Evolutionary conservation across 2,329 filamentous ascomycete species (phyloP).

Genomic region (Chaetomium sp.): DNA sequence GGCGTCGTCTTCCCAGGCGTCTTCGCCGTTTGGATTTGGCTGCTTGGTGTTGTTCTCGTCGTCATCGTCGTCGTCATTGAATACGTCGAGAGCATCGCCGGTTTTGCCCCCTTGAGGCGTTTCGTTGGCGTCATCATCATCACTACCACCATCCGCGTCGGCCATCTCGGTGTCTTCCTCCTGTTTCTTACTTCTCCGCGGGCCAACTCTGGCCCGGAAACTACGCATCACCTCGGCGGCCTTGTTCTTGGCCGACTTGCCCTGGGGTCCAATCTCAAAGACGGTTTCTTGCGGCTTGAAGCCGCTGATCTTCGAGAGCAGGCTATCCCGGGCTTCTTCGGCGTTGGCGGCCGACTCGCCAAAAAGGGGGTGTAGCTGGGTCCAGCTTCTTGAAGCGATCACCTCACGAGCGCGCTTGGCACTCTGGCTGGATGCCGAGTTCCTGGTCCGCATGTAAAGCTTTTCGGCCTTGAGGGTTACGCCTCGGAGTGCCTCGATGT

Average conservation of each 20-base stretch:
- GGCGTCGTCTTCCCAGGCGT: conserved; percentile 34
- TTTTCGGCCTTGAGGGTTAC: conserved; percentile 87
- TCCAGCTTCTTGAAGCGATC: conserved; percentile 62
- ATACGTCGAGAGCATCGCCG: conserved; percentile 14
- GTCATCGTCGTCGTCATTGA: conserved; percentile 21
- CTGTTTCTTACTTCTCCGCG: conserved; percentile 38
- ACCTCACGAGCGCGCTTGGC: conserved; percentile 80
- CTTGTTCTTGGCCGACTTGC: conserved; percentile 54
- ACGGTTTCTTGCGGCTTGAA: conserved; percentile 90
- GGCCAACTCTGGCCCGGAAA: conserved; percentile 62
- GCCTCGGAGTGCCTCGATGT: conserved; percentile 61
- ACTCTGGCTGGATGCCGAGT: conserved; percentile 83
- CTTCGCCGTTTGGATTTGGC: conserved; percentile 32
- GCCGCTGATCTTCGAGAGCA: conserved; percentile 81
- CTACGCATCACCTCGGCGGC: conserved; percentile 71
- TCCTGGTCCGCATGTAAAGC: conserved; percentile 82
- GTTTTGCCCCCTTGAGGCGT: conserved; percentile 29
- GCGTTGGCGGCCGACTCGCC: conserved; percentile 57
- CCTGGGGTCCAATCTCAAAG: conserved; percentile 76
- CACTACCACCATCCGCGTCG: conserved; percentile 24
- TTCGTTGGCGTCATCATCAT: conserved; percentile 10
- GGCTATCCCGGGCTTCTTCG: conserved; percentile 70
- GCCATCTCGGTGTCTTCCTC: conserved; percentile 27
- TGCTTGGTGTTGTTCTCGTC: conserved; percentile 35
- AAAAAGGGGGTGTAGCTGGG: conserved; percentile 74